A percentile compares a stretch with the other conserved stretches of the same genome.
These are phyloP conservation scores for Incumbomyces delicatus DNA, from an alignment of 2,329 filamentous ascomycete genomes.

Conservation along the genomic window DNA sequence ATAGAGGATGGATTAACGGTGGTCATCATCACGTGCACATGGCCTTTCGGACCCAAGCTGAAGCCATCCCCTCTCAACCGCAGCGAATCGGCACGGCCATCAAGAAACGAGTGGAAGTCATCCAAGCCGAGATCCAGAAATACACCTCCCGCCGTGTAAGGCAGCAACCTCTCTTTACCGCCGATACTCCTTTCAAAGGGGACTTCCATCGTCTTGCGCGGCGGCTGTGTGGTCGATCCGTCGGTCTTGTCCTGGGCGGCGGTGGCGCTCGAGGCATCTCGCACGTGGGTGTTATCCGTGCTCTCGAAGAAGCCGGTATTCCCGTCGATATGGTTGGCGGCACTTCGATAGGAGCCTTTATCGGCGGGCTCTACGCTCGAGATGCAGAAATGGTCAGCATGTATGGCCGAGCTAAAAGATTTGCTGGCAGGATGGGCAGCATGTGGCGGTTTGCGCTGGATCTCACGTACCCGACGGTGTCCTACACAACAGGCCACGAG, in stretches of 20 bases:
- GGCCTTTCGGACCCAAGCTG: slow-evolving; percentile 66
- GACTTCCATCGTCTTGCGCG: slow-evolving; percentile 92
- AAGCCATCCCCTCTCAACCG: slow-evolving; percentile 58
- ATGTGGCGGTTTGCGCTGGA: slow-evolving; percentile 98
- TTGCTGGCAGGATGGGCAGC: slow-evolving; percentile 95
- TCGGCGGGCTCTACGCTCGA: slow-evolving; percentile 87
- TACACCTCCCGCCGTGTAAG: slow-evolving; percentile 91
- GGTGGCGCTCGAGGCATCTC: slow-evolving; percentile 86
- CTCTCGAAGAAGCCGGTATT: slow-evolving; percentile 90
- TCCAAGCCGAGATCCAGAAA: slow-evolving; percentile 96
- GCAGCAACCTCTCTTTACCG: slow-evolving; percentile 78
- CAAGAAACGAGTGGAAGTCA: slow-evolving; percentile 84
- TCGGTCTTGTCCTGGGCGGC: slow-evolving; percentile 86
- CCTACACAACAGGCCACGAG: slow-evolving; percentile 95
- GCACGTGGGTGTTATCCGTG: slow-evolving; percentile 87
- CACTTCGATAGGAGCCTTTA: slow-evolving; percentile 92
- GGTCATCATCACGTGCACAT: slow-evolving; percentile 97
- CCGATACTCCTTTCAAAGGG: slow-evolving; percentile 86
- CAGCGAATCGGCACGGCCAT: slow-evolving; percentile 75
- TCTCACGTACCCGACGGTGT: slow-evolving; percentile 88
- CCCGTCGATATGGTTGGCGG: slow-evolving; percentile 92
- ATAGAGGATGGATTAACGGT: slow-evolving; percentile 95
- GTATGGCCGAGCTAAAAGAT: slow-evolving; percentile 94
- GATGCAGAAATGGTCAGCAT: slow-evolving; percentile 96
- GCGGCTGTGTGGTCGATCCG: slow-evolving; percentile 82